These are phyloP conservation scores for Lagerstroemia speciosa DNA, from an alignment of 345 rosid genomes.

Conservation along the genomic window DNA sequence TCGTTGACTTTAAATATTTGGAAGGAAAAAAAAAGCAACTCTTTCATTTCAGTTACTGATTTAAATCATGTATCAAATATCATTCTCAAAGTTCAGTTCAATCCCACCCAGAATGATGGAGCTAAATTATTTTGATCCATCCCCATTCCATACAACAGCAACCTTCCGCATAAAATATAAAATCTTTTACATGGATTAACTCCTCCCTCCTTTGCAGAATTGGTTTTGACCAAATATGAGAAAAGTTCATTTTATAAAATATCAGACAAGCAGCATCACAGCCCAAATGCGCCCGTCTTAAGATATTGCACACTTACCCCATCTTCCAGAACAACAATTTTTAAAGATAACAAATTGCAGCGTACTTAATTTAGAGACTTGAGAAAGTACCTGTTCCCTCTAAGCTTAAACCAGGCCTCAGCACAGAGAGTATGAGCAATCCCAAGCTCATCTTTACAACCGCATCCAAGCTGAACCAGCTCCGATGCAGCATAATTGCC, in stretches of 20 bases:
- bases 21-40: too few relatives aligned
- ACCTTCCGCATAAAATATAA: not conserved
- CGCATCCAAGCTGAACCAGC: conserved; percentile 75
- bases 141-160: not conserved
- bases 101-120: not conserved
- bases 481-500: conserved; percentile 19
- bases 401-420: conserved; percentile 86
- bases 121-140: not conserved
- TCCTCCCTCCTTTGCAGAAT: not conserved
- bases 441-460: conserved; percentile 86
- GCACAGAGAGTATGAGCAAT: conserved; percentile 75
- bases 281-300: too few relatives aligned
- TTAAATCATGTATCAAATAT: not conserved
- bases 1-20: too few relatives aligned
- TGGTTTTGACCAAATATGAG: not conserved
- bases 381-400: conserved; percentile 69
- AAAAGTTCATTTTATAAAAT: not conserved
- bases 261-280: not conserved
- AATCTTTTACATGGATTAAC: not conserved
- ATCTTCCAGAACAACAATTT: not conserved
- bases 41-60: not conserved
- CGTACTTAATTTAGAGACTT: not conserved
- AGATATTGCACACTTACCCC: not conserved
- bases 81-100: not conserved
- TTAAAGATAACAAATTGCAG: not conserved